These are phyloP conservation scores for Globisporangium sylvaticum DNA, from an alignment of 352 stramenopile species.

Conservation along the genomic window DNA sequence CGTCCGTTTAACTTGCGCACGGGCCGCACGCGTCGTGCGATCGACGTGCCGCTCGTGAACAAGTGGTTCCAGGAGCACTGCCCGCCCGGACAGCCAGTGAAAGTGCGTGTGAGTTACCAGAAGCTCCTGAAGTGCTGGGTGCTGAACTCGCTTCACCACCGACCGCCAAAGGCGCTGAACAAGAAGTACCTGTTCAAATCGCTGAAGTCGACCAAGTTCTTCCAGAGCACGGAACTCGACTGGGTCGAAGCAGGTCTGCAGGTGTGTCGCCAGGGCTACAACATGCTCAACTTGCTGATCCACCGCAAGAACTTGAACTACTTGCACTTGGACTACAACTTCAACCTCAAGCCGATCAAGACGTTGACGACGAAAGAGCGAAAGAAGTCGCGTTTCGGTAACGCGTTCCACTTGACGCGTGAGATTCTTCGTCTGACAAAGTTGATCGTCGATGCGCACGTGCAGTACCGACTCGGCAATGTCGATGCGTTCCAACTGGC, in stretches of 20 bases:
- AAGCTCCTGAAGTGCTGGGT: conserved; percentile 99
- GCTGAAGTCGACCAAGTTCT: conserved; percentile 99
- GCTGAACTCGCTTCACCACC: conserved; percentile 96
- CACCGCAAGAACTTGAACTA: conserved; percentile 99
- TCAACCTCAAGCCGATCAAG: conserved; percentile 99
- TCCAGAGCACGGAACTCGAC: conserved; percentile 99
- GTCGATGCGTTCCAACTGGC: conserved; percentile 99
- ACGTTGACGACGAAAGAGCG: conserved; percentile 99
- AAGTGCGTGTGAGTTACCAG: conserved; percentile 99
- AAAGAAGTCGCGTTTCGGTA: conserved; percentile 98
- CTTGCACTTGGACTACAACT: conserved; percentile 99
- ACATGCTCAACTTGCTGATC: conserved; percentile 99
- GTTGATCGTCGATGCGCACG: conserved; percentile 98
- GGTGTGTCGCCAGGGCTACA: conserved; percentile 99
- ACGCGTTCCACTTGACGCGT: conserved; percentile 94
- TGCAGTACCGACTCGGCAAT: conserved; percentile 99
- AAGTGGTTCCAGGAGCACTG: conserved; percentile 99
- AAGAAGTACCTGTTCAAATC: conserved; percentile 99
- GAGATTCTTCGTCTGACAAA: conserved; percentile 99
- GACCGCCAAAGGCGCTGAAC: conserved; percentile 91
- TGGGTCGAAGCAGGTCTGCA: conserved; percentile 98
- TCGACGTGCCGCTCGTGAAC: conserved; percentile 98
- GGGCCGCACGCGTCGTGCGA: conserved; percentile 92
- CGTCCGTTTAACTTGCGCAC: conserved; percentile 97
- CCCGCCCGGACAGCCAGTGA: conserved; percentile 96